Base-by-base conservation (phyloP, 805 yeast species). In the Candida methanosorbosa region DNA sequence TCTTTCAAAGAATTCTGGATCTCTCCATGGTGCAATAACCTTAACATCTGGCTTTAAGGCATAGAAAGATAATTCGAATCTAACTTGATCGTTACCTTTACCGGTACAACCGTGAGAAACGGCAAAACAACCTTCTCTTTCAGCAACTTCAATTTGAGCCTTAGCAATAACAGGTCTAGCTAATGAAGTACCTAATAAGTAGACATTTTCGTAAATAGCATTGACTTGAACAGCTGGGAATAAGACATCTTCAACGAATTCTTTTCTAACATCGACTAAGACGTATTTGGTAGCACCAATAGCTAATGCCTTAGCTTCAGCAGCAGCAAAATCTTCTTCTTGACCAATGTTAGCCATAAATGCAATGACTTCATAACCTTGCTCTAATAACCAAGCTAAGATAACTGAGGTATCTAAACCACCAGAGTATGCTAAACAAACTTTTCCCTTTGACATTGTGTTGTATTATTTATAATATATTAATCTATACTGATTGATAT, bases 51-150 rank as follows among this genome's bases (percentile, higher is more conserved):
- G 98, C 69, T 92, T 88, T 63, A 92, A 76, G 25, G 97, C 99
- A 64, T 92, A 92, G 74, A 92, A 92, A 8, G 94, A 81, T 42
- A 92, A 72, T 68, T 92, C 99, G 61, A 92, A 92, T 67, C 99
- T 82, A 46, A 92, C 97, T 70, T 92, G 98, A 65, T 92, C 99
- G 61, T 92, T 92, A 68, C 99, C 99, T 71, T 92, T 92, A 69
- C 99, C 99, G 48, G 99, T 92, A 70, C 98, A 92, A 45, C 99
- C 99, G 64, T 92, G 99, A 32, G 95, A 78, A 33, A 92, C 98
- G 35, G 97, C 97, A 52, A 90, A 87, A 73, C 98, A 92, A 45
- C 97, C 97, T 64, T 92, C 94, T 54, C 83, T 75, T 68, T 87
- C 94, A 43, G 99, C 99, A 45, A 86, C 97, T 54, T 82, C 74